Conservation (phyloP, 2,329 filamentous ascomycete species). For the Microsporum ferrugineum region DNA sequence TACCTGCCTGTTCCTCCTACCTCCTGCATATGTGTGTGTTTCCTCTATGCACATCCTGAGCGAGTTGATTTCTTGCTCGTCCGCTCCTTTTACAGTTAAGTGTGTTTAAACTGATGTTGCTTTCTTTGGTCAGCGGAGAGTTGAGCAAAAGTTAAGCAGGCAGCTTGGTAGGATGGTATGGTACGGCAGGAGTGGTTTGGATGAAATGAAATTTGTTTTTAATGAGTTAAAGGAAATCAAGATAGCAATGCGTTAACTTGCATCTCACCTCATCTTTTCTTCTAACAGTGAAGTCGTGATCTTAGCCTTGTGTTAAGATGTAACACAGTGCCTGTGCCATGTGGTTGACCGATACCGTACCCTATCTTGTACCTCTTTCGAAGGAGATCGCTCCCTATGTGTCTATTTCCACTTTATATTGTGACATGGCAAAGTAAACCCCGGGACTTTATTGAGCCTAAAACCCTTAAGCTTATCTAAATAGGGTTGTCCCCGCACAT, state of each 20-base stretch:
- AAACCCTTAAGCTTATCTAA: too few relatives aligned
- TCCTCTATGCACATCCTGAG: not conserved
- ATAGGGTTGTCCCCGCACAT: too few relatives aligned
- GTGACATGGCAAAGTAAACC: too few relatives aligned
- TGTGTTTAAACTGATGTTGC: slow-evolving; percentile 29
- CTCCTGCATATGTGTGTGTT: not conserved
- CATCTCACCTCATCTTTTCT: not conserved
- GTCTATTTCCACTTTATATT: not conserved
- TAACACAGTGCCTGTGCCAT: not conserved
- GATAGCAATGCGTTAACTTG: not conserved
- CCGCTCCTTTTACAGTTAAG: slow-evolving; percentile 42
- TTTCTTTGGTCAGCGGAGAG: not conserved
- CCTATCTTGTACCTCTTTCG: not conserved
- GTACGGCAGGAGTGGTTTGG: not conserved
- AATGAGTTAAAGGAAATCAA: slow-evolving; percentile 1
- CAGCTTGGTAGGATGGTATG: not conserved
- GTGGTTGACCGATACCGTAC: not conserved
- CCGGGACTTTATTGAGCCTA: too few relatives aligned
- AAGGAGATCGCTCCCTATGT: not conserved
- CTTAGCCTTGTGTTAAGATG: too few relatives aligned
- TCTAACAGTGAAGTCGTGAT: not conserved
- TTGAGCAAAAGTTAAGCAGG: not conserved
- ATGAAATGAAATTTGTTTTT: slow-evolving; percentile 3
- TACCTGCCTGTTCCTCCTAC: not conserved
- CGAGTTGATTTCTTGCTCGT: slow-evolving; percentile 3